Conservation (phyloP, 352 stramenopile genomes). For the Hyaloperonospora brassicae region DNA sequence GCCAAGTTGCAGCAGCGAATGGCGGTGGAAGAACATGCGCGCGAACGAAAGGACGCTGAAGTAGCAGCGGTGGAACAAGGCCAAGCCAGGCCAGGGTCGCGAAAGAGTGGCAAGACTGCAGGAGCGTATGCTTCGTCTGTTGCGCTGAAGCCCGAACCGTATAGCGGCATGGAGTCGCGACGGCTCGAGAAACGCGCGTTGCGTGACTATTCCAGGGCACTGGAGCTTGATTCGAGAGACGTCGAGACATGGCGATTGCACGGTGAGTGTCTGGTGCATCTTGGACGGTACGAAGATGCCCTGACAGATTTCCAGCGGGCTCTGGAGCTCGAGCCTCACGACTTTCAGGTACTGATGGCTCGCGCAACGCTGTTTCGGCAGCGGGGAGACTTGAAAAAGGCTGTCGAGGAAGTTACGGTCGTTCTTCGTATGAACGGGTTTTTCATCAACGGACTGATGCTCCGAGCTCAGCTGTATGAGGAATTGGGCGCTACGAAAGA, state of each 20-base stretch:
- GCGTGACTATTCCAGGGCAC: slow-evolving; percentile 48
- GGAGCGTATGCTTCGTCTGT: slow-evolving; percentile 9
- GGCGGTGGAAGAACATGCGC: slow-evolving; percentile 40
- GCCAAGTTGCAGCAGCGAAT: slow-evolving; percentile 48
- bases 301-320: slow-evolving; percentile 43
- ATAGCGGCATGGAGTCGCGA: slow-evolving; percentile 30
- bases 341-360: slow-evolving; percentile 57
- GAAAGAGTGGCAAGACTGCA: slow-evolving; percentile 7
- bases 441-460: slow-evolving; percentile 65
- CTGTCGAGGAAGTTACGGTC: slow-evolving; percentile 46
- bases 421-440: slow-evolving; percentile 57
- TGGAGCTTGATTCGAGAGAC: slow-evolving; percentile 40
- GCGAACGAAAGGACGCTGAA: slow-evolving; percentile 38
- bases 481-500: slow-evolving; percentile 28
- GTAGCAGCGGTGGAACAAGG: slow-evolving; percentile 45
- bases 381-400: slow-evolving; percentile 29
- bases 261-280: slow-evolving; percentile 36
- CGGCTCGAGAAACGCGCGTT: slow-evolving; percentile 46
- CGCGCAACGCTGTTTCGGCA: slow-evolving; percentile 44
- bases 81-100: slow-evolving; percentile 6
- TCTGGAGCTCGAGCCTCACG: slow-evolving; percentile 35
- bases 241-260: slow-evolving; percentile 37
- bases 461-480: slow-evolving; percentile 50
- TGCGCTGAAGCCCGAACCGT: slow-evolving; percentile 15
- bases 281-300: slow-evolving; percentile 50